These are phyloP conservation scores for Trichoderma hamatum DNA, from an alignment of 2,329 filamentous ascomycete species.

Conservation along the genomic window DNA sequence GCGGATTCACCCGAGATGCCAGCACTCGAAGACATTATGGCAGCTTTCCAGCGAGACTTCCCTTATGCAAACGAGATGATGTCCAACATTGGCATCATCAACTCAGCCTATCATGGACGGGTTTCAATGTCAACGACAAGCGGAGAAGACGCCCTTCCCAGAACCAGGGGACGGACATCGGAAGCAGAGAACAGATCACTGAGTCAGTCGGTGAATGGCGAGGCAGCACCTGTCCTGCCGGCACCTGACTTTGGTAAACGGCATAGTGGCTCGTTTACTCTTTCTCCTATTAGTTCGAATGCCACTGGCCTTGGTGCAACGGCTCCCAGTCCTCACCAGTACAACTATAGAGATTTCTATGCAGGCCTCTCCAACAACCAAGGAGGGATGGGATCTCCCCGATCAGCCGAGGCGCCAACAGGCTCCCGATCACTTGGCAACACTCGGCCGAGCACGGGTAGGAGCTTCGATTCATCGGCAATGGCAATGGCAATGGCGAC, in stretches of 20 bases:
- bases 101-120: constrained; percentile 66
- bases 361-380: constrained; percentile 44
- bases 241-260: constrained; percentile 68
- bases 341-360: constrained; percentile 61
- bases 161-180: constrained; percentile 48
- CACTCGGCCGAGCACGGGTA: constrained; percentile 60
- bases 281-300: constrained; percentile 53
- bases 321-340: constrained; percentile 56
- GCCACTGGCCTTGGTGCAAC: constrained; percentile 29
- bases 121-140: constrained; percentile 61
- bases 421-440: constrained; percentile 53
- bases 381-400: constrained; percentile 61
- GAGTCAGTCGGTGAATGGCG: constrained; percentile 64
- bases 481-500: constrained; percentile 38
- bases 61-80: constrained; percentile 74
- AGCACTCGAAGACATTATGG: constrained; percentile 72
- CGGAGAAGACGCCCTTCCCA: constrained; percentile 55
- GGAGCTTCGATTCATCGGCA: constrained; percentile 59
- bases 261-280: constrained; percentile 67
- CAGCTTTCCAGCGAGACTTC: constrained; percentile 78
- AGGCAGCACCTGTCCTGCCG: constrained; percentile 64
- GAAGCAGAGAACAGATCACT: constrained; percentile 36
- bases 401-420: constrained; percentile 56
- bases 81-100: constrained; percentile 74
- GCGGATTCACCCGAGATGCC: constrained; percentile 64